Conservation (phyloP, 306 rosid genomes). For the Ammopiptanthus mongolicus region DNA sequence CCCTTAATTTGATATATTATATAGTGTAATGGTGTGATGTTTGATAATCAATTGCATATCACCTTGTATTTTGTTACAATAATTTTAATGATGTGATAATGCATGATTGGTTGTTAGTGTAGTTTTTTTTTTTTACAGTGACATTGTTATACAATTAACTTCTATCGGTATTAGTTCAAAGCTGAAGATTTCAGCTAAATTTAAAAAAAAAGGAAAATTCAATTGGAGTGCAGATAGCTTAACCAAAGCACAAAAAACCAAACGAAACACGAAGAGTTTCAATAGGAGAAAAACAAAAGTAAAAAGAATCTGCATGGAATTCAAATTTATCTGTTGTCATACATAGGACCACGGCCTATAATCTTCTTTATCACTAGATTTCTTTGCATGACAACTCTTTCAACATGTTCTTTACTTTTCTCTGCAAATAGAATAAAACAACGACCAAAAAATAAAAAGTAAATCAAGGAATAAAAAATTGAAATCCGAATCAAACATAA, state of each 20-base stretch:
- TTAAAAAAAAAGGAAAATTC: no score
- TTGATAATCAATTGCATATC: no score
- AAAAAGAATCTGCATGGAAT: background rate
- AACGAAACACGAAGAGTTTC: background rate
- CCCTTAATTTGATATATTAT: no score
- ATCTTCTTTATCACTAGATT: slow-evolving; percentile 22
- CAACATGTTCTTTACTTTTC: slow-evolving; percentile 29
- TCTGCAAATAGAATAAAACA: slow-evolving; percentile 25
- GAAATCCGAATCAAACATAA: background rate
- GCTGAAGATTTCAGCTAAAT: no score
- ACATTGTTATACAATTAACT: no score
- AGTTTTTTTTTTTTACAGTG: no score
- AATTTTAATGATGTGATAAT: no score
- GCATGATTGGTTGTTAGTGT: no score
- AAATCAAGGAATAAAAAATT: background rate
- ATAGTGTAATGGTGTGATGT: no score
- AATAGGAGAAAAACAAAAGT: background rate
- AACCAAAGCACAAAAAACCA: background rate
- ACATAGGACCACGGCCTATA: background rate
- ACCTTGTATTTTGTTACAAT: no score
- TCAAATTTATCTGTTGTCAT: background rate
- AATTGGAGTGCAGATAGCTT: background rate
- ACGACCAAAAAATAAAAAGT: background rate
- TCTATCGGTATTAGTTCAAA: no score
- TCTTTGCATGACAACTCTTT: slow-evolving; percentile 44